Percentiles rank a stretch among this genome's conserved stretches.
These are phyloP conservation scores for Dendrothele bispora DNA, from an alignment of 768 basidiomycete species.

Conservation along the genomic window DNA sequence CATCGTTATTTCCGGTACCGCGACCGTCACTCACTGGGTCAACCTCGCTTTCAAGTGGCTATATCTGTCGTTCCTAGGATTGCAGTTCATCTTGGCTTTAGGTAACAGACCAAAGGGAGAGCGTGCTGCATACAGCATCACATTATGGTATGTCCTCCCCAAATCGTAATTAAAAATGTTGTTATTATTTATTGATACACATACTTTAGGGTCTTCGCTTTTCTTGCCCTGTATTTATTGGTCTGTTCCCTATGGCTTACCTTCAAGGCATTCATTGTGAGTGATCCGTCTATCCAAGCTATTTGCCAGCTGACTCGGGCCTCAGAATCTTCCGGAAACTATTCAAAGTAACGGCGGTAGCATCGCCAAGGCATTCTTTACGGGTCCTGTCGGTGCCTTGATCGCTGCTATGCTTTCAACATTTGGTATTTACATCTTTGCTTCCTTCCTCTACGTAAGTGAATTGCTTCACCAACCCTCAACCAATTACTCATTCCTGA, in stretches of 20 bases:
- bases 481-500: not conserved
- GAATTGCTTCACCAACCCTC: not conserved
- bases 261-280: constrained; percentile 70
- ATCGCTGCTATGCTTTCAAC: constrained; percentile 89
- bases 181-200: no score
- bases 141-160: constrained; percentile 56
- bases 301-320: not conserved
- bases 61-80: constrained; percentile 79
- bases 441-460: constrained; percentile 85
- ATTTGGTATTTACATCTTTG: constrained; percentile 84
- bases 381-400: constrained; percentile 74
- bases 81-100: constrained; percentile 66
- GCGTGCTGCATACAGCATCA: constrained; percentile 63
- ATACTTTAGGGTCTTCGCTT: constrained; percentile 69
- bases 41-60: constrained; percentile 84
- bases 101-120: constrained; percentile 91
- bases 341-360: constrained; percentile 46
- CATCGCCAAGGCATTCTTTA: constrained; percentile 63
- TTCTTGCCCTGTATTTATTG: constrained; percentile 81
- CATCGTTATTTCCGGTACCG: constrained; percentile 72
- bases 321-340: constrained; percentile 51
- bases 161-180: no score
- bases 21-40: constrained; percentile 77
- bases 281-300: constrained; percentile 15
- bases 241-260: constrained; percentile 88